Evolutionary conservation across 2,329 filamentous ascomycete species (phyloP), one percentile per base, ranked within the genome.

Genomic region (Pseudogymnoascus sp.): DNA sequence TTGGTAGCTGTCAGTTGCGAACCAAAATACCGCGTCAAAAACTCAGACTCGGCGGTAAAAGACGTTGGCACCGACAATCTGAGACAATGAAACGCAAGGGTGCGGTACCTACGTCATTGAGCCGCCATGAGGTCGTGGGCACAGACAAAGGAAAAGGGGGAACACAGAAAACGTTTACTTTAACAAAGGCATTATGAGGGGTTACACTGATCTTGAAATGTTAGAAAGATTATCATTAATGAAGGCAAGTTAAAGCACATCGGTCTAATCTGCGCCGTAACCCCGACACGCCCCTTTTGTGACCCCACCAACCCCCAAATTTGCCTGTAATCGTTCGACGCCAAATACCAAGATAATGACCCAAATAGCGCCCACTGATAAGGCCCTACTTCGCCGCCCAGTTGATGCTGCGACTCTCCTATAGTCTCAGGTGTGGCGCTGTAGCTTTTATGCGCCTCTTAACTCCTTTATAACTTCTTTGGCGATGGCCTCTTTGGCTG

Each of bases 61-160:
- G 43, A 54, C 47, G 47, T 54, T 54, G 47, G 5, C 6, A 16
- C 28, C 47, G 28, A 12, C 28, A 25, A 54, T 32, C 47, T 54
- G 47, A 54, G 47, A 54, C 47, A 54, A 32, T 54, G 47, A 54
- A 54, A 54, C 47, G 47, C 47, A 54, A 54, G 47, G 47, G 47
- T 54, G 47, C 28, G n/a, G 16, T 18, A 5, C 47, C 32, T 54
- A 54, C 47, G 47, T 54, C 47, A 54, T 54, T 54, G 47, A 32
- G 47, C 47, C 28, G 47, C 28, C 47, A 30, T 16, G 5, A 18
- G 28, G 9, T 32, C 9, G 47, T 18, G 2, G 47, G 9, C 28
- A 32, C 25, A 54, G 25, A 32, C 9, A 54, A 54, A 25, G 22
- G 22, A 16, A 50, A 41, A 41, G 18, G 38, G 38, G 41, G 25